Percentiles rank a stretch among this genome's conserved stretches.
phyloP scores from a whole-genome alignment of 129 eudicot genomes.

The Flaveria trinervia region DNA sequence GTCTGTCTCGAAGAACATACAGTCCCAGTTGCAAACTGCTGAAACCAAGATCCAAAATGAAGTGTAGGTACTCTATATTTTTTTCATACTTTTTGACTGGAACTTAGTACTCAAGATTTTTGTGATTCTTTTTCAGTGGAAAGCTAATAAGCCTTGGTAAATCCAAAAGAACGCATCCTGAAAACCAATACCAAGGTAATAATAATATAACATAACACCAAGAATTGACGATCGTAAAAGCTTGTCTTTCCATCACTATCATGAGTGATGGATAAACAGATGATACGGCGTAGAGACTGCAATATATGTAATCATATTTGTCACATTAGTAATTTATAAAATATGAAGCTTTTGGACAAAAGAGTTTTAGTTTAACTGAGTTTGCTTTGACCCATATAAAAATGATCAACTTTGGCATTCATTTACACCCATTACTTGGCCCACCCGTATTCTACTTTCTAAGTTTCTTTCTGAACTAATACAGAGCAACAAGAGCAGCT shows the following conservation, averaged over 20 bases:
- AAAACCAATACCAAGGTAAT: slow-evolving; percentile 72
- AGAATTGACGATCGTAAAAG: slow-evolving; percentile 2
- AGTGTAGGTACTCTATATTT: slow-evolving; percentile 50
- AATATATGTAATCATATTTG: not conserved
- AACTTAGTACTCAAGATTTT: slow-evolving; percentile 27
- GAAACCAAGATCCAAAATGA: slow-evolving; percentile 78
- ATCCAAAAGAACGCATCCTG: slow-evolving; percentile 63
- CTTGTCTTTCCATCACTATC: slow-evolving; percentile 14
- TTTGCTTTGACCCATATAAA: not conserved
- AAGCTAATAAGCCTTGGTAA: slow-evolving; percentile 59
- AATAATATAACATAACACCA: slow-evolving; percentile 11
- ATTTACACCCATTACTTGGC: not conserved
- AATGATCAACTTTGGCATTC: not conserved
- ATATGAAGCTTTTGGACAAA: not conserved
- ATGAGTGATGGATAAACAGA: slow-evolving; percentile 9
- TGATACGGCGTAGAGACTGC: slow-evolving; percentile 10
- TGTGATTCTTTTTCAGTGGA: slow-evolving; percentile 67
- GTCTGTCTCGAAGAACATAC: slow-evolving; percentile 64
- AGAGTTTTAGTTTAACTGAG: not conserved
- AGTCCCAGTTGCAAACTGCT: slow-evolving; percentile 60
- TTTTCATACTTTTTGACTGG: not conserved
- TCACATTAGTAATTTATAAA: not conserved
- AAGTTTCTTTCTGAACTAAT: slow-evolving; percentile 4
- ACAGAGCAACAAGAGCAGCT: slow-evolving; percentile 80
- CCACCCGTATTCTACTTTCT: slow-evolving; percentile 5